Percentiles rank a stretch among this genome's conserved stretches.
These are phyloP conservation scores for Capsaspora owczarzaki DNA, from an alignment of 78 protist species.

Conservation along the genomic window DNA sequence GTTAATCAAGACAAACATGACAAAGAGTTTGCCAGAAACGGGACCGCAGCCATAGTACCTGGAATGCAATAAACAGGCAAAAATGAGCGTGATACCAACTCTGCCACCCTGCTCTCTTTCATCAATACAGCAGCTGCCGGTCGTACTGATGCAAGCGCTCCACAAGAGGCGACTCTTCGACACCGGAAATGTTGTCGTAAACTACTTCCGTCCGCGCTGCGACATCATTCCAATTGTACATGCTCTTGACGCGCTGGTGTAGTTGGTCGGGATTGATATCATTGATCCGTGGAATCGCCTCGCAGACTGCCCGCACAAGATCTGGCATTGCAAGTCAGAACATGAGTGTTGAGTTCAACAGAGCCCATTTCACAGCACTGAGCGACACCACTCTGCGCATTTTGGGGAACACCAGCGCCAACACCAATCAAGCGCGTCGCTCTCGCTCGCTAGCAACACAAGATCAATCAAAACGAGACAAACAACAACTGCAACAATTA, in stretches of 20 bases:
- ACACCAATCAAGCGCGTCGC: too few relatives aligned
- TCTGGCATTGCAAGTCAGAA: conserved; percentile 10
- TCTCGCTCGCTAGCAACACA: not conserved
- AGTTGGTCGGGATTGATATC: conserved; percentile 5
- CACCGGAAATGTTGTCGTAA: conserved; percentile 2
- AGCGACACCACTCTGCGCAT: conserved; percentile 23
- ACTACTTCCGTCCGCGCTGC: conserved; percentile 67
- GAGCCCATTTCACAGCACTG: not conserved
- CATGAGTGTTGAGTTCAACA: not conserved
- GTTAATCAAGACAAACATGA: not conserved
- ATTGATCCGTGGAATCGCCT: not conserved
- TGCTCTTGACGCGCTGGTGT: conserved; percentile 18
- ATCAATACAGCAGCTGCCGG: not conserved
- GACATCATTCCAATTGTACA: conserved; percentile 78
- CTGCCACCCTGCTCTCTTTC: not conserved
- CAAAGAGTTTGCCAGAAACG: conserved; percentile 6
- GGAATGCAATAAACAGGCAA: not conserved
- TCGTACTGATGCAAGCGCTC: not conserved
- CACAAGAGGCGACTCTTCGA: not conserved
- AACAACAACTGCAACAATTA: not conserved
- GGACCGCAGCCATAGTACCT: conserved; percentile 18
- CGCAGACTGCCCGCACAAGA: not conserved
- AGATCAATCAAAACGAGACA: not conserved
- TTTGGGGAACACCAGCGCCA: not conserved
- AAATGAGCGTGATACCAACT: not conserved